Conservation (phyloP, 352 stramenopile species). For the Pythium sp. region DNA sequence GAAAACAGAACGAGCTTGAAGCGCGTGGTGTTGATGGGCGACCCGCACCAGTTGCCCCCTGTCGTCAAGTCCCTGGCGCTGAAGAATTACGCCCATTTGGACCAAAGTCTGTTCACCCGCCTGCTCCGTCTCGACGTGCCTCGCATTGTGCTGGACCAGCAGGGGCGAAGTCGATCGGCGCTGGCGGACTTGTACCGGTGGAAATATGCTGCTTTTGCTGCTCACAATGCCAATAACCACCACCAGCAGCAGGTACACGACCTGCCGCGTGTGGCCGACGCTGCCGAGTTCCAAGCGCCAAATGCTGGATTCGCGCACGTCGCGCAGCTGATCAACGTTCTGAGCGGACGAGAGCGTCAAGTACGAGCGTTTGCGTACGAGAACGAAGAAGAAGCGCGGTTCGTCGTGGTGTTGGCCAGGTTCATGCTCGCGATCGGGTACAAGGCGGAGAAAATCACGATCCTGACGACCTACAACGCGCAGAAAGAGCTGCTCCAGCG, state of each 20-base stretch:
- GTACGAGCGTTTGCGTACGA: constrained; percentile 89
- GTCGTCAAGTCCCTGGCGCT: constrained; percentile 90
- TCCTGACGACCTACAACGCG: constrained; percentile 95
- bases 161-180: constrained; percentile 2
- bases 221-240: neutral
- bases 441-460: constrained; percentile 86
- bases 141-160: constrained; percentile 81
- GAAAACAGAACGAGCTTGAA: constrained; percentile 60
- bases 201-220: constrained; percentile 1
- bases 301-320: constrained; percentile 90
- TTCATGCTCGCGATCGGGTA: constrained; percentile 95
- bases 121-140: constrained; percentile 92
- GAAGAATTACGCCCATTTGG: constrained; percentile 86
- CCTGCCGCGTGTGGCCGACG: constrained; percentile 7
- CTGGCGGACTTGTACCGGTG: constrained; percentile 14
- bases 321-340: constrained; percentile 90
- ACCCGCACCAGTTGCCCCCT: constrained; percentile 91
- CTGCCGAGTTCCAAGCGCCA: constrained; percentile 37
- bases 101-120: constrained; percentile 95
- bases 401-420: constrained; percentile 90
- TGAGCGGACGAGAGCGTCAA: constrained; percentile 56
- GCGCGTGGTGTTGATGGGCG: constrained; percentile 93
- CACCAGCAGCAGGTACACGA: constrained; percentile 3
- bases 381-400: constrained; percentile 95
- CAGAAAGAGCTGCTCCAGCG: constrained; percentile 92